phyloP scores from a whole-genome alignment of 495 filamentous ascomycete species.

The Podospora comata region DNA sequence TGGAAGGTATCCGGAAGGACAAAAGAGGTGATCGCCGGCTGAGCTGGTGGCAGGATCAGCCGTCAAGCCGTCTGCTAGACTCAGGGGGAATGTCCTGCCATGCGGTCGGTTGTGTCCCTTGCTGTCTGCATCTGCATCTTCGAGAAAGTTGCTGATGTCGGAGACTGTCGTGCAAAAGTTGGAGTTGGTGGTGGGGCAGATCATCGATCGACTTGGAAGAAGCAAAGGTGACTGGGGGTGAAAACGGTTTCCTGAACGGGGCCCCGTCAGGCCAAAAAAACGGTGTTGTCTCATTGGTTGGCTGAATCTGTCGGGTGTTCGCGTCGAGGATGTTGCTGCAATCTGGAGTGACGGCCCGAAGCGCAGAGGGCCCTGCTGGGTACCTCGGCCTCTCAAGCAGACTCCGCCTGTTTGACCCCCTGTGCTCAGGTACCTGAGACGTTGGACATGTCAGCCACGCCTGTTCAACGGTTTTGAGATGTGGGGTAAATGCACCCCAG shows the following conservation, averaged over 20 bases:
- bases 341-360: conserved; percentile 38
- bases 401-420: neutral
- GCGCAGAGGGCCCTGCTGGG: conserved; percentile 19
- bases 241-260: conserved; percentile 27
- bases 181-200: conserved; percentile 11
- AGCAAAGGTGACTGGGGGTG: neutral
- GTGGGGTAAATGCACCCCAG: conserved; percentile 20
- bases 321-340: conserved; percentile 21
- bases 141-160: conserved; percentile 2
- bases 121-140: conserved; percentile 13
- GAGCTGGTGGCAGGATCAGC: neutral
- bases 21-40: neutral
- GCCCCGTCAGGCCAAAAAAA: conserved; percentile 18
- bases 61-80: neutral
- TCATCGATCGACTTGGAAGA: conserved; percentile 3
- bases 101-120: conserved; percentile 6
- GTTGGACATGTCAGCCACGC: neutral
- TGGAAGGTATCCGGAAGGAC: neutral
- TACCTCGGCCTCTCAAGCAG: conserved; percentile 20
- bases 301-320: conserved; percentile 25
- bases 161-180: conserved; percentile 8
- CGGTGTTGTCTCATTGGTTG: conserved; percentile 23
- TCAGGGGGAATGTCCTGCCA: conserved; percentile 1
- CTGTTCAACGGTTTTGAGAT: conserved; percentile 6
- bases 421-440: conserved; percentile 20